Evolutionary conservation across 768 basidiomycete species (phyloP).

Genomic region (Boletus vermiculosoides): DNA sequence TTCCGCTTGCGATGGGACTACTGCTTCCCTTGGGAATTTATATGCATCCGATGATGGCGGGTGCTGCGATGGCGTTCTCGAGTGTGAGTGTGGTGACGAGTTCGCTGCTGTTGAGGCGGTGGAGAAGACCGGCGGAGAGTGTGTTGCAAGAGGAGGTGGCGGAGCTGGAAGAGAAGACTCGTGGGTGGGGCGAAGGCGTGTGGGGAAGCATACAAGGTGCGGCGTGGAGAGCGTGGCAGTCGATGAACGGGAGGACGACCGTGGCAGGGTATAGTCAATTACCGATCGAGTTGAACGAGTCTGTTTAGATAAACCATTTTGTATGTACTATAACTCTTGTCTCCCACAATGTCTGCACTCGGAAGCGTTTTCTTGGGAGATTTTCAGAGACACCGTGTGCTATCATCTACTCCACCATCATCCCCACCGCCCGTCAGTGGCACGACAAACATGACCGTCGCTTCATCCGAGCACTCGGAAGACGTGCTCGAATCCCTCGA

Average conservation of each 20-base stretch:
- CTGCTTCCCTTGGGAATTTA: conserved; percentile 90
- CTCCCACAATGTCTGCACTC: conserved; percentile 46
- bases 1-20: conserved; percentile 97
- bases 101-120: conserved; percentile 82
- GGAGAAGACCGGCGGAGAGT: conserved; percentile 69
- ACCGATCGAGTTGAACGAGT: conserved; percentile 61
- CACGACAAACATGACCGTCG: conserved; percentile 18
- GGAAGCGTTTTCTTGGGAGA: conserved; percentile 85
- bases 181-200: conserved; percentile 13
- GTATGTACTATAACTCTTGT: not conserved
- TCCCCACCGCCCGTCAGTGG: conserved; percentile 36
- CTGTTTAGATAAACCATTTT: conserved; percentile 19
- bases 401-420: conserved; percentile 55
- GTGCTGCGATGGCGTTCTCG: conserved; percentile 98
- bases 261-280: conserved; percentile 65
- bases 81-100: conserved; percentile 94
- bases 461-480: conserved; percentile 13
- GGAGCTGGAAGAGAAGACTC: conserved; percentile 32
- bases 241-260: conserved; percentile 37
- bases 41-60: conserved; percentile 97
- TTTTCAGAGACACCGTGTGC: conserved; percentile 59
- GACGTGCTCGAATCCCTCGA: conserved; percentile 24
- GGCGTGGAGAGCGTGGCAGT: conserved; percentile 51
- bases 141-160: conserved; percentile 63
- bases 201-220: conserved; percentile 41